Evolutionary conservation across 176 grass and related monocot species (phyloP).

Genomic region (Olyra latifolia): DNA sequence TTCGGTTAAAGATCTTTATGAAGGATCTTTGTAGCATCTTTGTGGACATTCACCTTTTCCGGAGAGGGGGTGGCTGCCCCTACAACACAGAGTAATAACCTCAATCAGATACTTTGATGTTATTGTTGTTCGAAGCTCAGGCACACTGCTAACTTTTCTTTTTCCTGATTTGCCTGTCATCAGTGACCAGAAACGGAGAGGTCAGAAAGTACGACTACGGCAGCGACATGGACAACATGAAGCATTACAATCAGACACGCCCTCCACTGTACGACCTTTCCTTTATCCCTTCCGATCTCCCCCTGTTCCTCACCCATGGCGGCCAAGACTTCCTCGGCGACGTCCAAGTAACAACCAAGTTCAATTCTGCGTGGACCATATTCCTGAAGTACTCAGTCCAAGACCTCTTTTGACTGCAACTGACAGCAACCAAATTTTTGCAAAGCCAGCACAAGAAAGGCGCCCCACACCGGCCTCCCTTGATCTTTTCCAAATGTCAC

Average conservation of each 20-base stretch:
- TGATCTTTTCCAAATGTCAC: no score
- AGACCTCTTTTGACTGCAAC: conserved; percentile 27
- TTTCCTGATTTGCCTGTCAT: not conserved
- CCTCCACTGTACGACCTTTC: conserved; percentile 45
- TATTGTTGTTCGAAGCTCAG: not conserved
- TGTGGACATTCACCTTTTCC: no score
- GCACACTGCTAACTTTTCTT: not conserved
- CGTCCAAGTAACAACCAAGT: conserved; percentile 22
- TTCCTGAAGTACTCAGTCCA: conserved; percentile 18
- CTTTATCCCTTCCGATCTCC: conserved; percentile 33
- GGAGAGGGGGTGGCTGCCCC: no score
- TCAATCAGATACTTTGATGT: not conserved
- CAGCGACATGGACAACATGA: conserved; percentile 41
- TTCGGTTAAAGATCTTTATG: no score
- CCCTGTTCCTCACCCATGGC: conserved; percentile 46
- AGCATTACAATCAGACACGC: conserved; percentile 32
- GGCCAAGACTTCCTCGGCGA: conserved; percentile 43
- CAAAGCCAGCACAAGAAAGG: not conserved
- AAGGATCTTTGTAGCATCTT: no score
- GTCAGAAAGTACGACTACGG: conserved; percentile 50
- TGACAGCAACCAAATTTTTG: conserved; percentile 27
- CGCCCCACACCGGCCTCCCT: no score
- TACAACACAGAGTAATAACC: conserved; percentile 50
- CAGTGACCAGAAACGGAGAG: conserved; percentile 40
- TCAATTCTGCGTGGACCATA: conserved; percentile 28